Base-by-base conservation (phyloP, 805 yeast genomes). In the Ogataea nonfermentans region DNA sequence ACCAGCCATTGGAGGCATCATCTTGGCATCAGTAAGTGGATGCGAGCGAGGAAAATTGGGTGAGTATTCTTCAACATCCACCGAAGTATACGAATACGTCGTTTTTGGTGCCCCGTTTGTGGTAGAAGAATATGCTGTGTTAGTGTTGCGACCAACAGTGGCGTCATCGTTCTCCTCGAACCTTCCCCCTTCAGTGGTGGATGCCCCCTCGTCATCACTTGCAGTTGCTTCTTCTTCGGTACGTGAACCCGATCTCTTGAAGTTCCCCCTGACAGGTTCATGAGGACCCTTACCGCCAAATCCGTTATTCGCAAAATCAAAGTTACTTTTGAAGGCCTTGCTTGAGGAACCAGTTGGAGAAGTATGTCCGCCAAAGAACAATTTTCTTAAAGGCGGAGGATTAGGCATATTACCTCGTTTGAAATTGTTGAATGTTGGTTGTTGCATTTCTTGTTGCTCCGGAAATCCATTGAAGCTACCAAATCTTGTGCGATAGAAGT, bases 81-180 rank as follows among this genome's bases (percentile, higher is more conserved):
- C 46, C 5, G 64, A 56, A 9, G 57, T 52, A 33, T 49, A 50
- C 6, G 63, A 55, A 28, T 59, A 56, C 9, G 47, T 51, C 6
- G 62, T 52, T 44, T 51, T 58, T 12, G 59, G 56, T n/a, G 52
- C 55, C 5, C 55, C 53, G 19, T 45, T 51, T 9, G 53, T 46
- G 17, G 46, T 50, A 3, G 51, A 44, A 9, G 65, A 61, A 40
- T 48, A 52, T 1, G 52, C 49, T 2, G 62, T 57, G 17, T 43
- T 44, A 5, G 51, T 46, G 30, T 55, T 56, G 15, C 56, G 57
- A 14, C 48, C 49, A 27, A 29, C 44, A 5, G 53, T 45, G 1
- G 49, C 45, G 12, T 52, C 44, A 33, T 55, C 58, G 39, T 45
- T 46, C 17, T 57, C 57, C 12, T 48, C 46, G 28, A 29, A 24